These are phyloP conservation scores for Sclerotinia glacialis DNA, from an alignment of 2,329 filamentous ascomycete species.

Conservation along the genomic window DNA sequence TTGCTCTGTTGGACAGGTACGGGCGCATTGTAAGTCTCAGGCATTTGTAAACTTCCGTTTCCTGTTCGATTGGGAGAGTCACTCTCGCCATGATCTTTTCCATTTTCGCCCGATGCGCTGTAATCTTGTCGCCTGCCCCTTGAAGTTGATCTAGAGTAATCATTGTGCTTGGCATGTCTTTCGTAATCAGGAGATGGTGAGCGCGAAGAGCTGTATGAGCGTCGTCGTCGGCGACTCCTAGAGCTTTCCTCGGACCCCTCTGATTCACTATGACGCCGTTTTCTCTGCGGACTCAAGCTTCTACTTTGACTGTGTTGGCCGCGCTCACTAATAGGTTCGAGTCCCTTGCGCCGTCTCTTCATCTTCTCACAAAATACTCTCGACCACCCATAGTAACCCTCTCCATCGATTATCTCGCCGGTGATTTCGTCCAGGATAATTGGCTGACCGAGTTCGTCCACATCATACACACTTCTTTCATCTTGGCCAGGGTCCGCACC, in stretches of 20 bases:
- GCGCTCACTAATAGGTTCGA: slow-evolving; percentile 25
- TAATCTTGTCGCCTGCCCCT: slow-evolving; percentile 27
- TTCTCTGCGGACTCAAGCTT: slow-evolving; percentile 34
- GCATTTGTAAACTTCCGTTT: slow-evolving; percentile 19
- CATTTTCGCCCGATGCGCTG: slow-evolving; percentile 7
- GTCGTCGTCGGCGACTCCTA: slow-evolving; percentile 31
- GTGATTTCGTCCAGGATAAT: slow-evolving; percentile 64
- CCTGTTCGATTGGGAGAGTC: slow-evolving; percentile 20
- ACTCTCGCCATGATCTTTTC: not conserved
- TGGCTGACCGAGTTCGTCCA: slow-evolving; percentile 73
- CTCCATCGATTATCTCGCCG: slow-evolving; percentile 58
- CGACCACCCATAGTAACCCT: slow-evolving; percentile 89
- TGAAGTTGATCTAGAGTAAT: slow-evolving; percentile 26
- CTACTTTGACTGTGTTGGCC: slow-evolving; percentile 29
- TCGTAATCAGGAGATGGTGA: slow-evolving; percentile 31
- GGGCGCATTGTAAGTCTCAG: slow-evolving; percentile 10
- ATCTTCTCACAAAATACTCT: slow-evolving; percentile 76
- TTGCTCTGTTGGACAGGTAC: slow-evolving; percentile 6
- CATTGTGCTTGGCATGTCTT: slow-evolving; percentile 22
- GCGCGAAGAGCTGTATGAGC: slow-evolving; percentile 36
- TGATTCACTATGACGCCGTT: slow-evolving; percentile 36
- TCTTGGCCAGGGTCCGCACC: slow-evolving; percentile 49
- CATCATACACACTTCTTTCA: slow-evolving; percentile 53
- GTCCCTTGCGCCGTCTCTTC: slow-evolving; percentile 53
- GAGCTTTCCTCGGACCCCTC: slow-evolving; percentile 29